These are phyloP conservation scores for Colletotrichum filicis DNA, from an alignment of 2,329 filamentous ascomycete genomes.

Conservation along the genomic window DNA sequence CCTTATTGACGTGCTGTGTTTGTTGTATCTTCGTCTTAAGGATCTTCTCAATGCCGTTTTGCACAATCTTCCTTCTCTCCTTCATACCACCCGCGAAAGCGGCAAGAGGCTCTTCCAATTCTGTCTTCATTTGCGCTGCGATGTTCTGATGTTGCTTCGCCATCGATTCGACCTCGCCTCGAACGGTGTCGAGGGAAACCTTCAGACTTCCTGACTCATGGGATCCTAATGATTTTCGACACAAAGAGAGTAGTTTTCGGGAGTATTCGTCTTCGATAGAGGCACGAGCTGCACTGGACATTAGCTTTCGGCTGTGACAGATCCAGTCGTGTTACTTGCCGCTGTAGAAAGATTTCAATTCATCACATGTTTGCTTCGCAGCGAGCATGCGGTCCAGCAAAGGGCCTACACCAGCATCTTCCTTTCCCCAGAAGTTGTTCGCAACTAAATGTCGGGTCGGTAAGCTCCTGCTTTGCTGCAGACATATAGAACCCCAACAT, in stretches of 20 bases:
- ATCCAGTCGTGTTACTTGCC: conserved; percentile 59
- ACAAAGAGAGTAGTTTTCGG: conserved; percentile 85
- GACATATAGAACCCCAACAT: conserved; percentile 40
- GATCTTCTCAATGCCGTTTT: conserved; percentile 92
- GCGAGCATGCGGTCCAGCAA: conserved; percentile 94
- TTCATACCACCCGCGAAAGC: conserved; percentile 97
- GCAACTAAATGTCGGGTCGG: conserved; percentile 72
- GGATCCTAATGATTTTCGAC: conserved; percentile 89
- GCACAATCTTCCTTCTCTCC: conserved; percentile 95
- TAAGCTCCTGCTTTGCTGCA: not conserved
- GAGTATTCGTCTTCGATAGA: conserved; percentile 98
- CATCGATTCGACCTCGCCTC: conserved; percentile 91
- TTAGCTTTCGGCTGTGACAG: not conserved
- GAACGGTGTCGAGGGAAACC: conserved; percentile 85
- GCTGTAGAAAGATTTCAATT: conserved; percentile 90
- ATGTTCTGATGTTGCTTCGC: conserved; percentile 93
- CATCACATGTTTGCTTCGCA: conserved; percentile 94
- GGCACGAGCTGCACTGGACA: conserved; percentile 73
- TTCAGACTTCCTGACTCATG: conserved; percentile 87
- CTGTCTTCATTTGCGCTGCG: conserved; percentile 93
- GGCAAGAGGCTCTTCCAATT: conserved; percentile 91
- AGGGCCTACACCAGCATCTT: conserved; percentile 93
- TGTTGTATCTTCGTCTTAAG: conserved; percentile 94
- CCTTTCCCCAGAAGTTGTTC: conserved; percentile 99
- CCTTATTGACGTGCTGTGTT: conserved; percentile 91